phyloP scores from a whole-genome alignment of 306 rosid genomes.

The Luffa aegyptiaca region DNA sequence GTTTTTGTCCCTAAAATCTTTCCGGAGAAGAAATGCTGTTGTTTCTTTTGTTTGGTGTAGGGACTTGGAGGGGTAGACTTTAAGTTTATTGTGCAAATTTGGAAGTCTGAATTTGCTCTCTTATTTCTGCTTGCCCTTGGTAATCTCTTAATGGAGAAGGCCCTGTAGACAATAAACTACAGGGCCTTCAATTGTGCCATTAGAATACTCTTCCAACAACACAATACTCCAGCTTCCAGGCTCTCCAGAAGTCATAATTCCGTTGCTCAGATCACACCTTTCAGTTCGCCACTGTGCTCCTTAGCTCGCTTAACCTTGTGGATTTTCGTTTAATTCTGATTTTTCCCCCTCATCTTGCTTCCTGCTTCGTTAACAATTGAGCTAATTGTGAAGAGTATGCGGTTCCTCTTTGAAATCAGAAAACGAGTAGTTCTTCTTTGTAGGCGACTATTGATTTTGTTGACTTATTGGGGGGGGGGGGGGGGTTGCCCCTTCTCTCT shows the following conservation, averaged over 20 bases:
- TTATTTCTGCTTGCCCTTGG: neutral
- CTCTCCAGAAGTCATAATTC: neutral
- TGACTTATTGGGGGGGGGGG: constrained; percentile 6
- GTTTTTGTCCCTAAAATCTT: neutral
- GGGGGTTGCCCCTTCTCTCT: too few relatives aligned
- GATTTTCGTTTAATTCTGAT: neutral
- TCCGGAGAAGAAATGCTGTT: neutral
- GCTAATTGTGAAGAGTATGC: neutral
- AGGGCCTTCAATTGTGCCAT: neutral
- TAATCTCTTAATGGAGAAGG: neutral
- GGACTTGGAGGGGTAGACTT: neutral
- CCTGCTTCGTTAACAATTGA: neutral
- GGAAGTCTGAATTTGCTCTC: neutral
- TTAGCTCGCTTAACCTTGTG: constrained; percentile 4
- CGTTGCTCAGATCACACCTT: constrained; percentile 12
- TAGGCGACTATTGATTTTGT: neutral
- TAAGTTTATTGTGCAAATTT: neutral
- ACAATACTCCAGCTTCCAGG: neutral
- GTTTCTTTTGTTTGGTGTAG: neutral
- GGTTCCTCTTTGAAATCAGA: neutral
- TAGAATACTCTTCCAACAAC: neutral
- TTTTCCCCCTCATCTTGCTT: neutral
- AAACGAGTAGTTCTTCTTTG: neutral
- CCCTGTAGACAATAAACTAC: neutral
- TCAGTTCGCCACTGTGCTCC: neutral